These are phyloP conservation scores for Zymoseptoria passerinii DNA, from an alignment of 2,329 filamentous ascomycete species.

Conservation along the genomic window DNA sequence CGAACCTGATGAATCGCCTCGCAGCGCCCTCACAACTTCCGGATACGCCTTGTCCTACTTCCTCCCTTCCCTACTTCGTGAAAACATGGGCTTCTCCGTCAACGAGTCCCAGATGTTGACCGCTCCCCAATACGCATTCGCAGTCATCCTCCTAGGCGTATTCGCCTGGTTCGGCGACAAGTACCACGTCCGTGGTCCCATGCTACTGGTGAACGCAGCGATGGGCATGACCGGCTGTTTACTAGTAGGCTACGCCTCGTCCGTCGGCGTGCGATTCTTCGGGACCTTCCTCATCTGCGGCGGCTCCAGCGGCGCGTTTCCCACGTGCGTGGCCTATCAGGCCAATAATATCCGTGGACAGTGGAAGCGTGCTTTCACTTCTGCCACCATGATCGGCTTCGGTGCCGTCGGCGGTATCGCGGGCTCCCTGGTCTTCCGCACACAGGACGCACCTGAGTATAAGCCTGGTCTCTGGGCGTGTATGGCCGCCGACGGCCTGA, in stretches of 20 bases:
- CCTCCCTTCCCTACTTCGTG: conserved; percentile 61
- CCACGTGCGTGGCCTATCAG: conserved; percentile 68
- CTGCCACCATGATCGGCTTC: conserved; percentile 63
- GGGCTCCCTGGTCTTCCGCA: conserved; percentile 63
- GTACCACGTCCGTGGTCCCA: conserved; percentile 55
- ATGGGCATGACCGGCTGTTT: conserved; percentile 57
- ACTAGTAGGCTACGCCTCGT: conserved; percentile 60
- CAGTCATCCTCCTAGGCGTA: conserved; percentile 53
- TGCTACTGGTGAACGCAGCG: conserved; percentile 57
- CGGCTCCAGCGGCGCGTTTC: conserved; percentile 66
- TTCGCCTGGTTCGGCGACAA: conserved; percentile 59
- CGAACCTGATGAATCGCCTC: background rate
- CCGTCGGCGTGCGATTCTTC: conserved; percentile 55
- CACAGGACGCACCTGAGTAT: conserved; percentile 29
- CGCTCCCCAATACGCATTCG: conserved; percentile 60
- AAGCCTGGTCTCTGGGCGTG: conserved; percentile 59
- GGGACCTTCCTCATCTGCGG: conserved; percentile 67
- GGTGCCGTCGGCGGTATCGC: conserved; percentile 71
- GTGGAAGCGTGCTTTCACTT: conserved; percentile 75
- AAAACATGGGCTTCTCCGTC: conserved; percentile 55
- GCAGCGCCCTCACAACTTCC: conserved; percentile 50
- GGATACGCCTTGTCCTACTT: conserved; percentile 71
- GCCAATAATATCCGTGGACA: conserved; percentile 80
- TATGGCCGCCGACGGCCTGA: conserved; percentile 41
- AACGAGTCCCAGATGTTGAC: conserved; percentile 60